Evolutionary conservation across 2,329 filamentous ascomycete species (phyloP).

Genomic region (Cordyceps militaris): DNA sequence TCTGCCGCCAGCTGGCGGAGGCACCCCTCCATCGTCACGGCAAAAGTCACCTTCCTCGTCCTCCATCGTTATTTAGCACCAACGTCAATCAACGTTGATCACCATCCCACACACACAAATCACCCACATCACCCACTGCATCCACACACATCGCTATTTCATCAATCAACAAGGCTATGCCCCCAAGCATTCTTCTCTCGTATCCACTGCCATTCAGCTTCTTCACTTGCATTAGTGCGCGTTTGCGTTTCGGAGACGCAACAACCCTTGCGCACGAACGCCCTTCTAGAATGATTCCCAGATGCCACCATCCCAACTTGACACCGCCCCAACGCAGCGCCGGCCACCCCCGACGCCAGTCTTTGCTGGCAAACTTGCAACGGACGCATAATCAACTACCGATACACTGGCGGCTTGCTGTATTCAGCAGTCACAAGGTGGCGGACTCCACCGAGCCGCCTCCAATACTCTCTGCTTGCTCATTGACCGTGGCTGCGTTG

Average conservation of each 20-base stretch:
- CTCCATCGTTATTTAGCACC: not conserved
- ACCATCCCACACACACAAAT: not conserved
- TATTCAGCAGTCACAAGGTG: slow-evolving; percentile 7
- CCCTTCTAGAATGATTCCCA: slow-evolving; percentile 9
- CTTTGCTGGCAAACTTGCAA: not conserved
- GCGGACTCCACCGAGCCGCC: not conserved
- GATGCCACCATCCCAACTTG: not conserved
- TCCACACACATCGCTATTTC: not conserved
- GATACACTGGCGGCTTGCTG: not conserved
- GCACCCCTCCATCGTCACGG: not conserved
- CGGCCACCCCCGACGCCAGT: not conserved
- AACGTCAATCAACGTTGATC: not conserved
- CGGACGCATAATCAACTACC: not conserved
- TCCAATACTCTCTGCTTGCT: not conserved
- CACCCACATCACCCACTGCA: not conserved
- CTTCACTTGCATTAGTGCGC: slow-evolving; percentile 2
- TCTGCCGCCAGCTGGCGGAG: not conserved
- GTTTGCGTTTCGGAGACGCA: not conserved
- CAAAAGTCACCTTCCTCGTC: not conserved
- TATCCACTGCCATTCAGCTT: slow-evolving; percentile 8
- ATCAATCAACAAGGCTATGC: not conserved
- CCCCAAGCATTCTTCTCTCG: not conserved
- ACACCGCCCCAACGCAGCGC: not conserved
- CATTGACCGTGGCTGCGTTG: not conserved
- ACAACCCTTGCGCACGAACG: not conserved